Percentiles rank a stretch among this genome's conserved stretches.
phyloP scores from a whole-genome alignment of 202 grass and related monocot species.

The Saccharum hybrid region DNA sequence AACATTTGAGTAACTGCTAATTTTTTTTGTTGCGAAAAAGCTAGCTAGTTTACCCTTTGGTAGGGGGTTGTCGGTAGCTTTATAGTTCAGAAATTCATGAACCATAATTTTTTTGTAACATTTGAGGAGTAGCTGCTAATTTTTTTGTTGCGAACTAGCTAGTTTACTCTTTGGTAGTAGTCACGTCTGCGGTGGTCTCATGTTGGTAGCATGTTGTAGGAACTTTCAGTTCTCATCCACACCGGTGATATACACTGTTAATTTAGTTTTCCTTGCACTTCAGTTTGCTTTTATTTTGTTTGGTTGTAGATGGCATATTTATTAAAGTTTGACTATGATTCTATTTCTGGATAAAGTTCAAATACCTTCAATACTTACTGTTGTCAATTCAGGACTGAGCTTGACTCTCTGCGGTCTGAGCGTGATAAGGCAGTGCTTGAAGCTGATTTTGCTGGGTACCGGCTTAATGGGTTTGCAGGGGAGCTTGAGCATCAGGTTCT shows the following conservation, averaged over 20 bases:
- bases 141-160: not conserved
- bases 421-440: conserved; percentile 79
- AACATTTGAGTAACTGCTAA: conserved; percentile 1
- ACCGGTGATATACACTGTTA: not conserved
- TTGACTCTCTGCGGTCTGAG: conserved; percentile 60
- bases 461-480: conserved; percentile 66
- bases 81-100: not conserved
- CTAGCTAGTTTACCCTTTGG: conserved; percentile 19
- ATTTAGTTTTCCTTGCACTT: conserved; percentile 16
- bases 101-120: conserved; percentile 4
- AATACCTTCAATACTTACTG: conserved; percentile 19
- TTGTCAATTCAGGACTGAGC: conserved; percentile 60
- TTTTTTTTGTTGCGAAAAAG: not conserved
- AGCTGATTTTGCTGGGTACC: conserved; percentile 78
- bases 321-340: conserved; percentile 31
- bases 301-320: conserved; percentile 21
- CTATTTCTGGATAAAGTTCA: conserved; percentile 1
- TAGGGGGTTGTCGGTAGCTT: not conserved
- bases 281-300: not conserved
- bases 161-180: conserved; percentile 11
- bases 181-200: not conserved
- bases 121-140: conserved; percentile 5
- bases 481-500: conserved; percentile 94
- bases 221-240: not conserved
- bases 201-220: not conserved